A percentile compares a stretch with the other conserved stretches of the same genome.
phyloP scores from a whole-genome alignment of 1,284 basidiomycete species.

The Termitomyces sp. region DNA sequence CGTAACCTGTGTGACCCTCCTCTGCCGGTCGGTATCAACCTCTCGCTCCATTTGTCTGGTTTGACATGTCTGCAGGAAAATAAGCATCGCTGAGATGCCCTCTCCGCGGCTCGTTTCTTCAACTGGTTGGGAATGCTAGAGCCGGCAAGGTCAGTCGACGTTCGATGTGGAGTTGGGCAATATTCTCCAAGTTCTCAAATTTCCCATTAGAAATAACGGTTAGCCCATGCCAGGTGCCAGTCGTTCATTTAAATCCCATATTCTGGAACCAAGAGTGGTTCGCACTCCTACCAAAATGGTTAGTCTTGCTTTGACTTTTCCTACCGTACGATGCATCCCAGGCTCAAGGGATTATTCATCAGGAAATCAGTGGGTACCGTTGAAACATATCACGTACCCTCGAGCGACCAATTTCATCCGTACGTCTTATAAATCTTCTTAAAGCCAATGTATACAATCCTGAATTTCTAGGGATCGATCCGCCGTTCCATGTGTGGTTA shows the following conservation, averaged over 20 bases:
- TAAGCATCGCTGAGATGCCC: not conserved
- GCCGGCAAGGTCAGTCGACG: constrained; percentile 1
- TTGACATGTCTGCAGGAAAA: not conserved
- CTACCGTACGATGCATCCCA: not conserved
- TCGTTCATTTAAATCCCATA: constrained; percentile 1
- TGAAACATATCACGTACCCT: constrained; percentile 3
- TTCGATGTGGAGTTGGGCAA: not conserved
- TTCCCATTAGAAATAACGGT: not conserved
- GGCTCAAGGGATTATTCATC: not conserved
- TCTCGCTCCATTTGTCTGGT: too few species aligned
- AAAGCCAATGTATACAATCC: not conserved
- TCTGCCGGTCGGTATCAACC: too few species aligned
- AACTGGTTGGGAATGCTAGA: not conserved
- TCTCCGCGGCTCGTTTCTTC: not conserved
- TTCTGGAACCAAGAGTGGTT: constrained; percentile 1
- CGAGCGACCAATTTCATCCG: constrained; percentile 1
- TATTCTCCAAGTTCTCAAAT: not conserved
- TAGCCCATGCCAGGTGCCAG: not conserved
- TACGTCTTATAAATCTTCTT: not conserved
- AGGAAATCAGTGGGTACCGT: constrained; percentile 3
- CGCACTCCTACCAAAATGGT: not conserved
- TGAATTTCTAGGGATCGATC: not conserved
- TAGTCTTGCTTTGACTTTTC: not conserved
- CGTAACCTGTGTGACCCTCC: too few species aligned
- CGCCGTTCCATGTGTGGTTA: not conserved